Evolutionary conservation across 1,284 basidiomycete genomes (phyloP).

Genomic region (Puccinia coronata): DNA sequence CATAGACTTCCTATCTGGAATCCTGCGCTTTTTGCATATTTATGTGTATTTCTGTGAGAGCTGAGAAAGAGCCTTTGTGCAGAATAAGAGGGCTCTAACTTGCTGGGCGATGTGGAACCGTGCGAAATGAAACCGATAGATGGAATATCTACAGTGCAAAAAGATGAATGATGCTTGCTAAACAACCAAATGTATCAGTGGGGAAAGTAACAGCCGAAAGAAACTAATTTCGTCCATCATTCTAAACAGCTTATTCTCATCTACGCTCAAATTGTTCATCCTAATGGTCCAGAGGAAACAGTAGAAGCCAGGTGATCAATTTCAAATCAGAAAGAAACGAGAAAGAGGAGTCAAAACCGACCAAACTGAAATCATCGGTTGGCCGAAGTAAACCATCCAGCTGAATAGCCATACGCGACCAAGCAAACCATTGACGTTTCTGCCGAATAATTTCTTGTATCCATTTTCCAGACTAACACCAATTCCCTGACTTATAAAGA

Average conservation of each 20-base stretch:
- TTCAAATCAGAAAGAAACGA: background rate
- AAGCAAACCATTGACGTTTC: slow-evolving; percentile 44
- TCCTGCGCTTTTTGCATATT: too few species aligned
- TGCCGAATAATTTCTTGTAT: slow-evolving; percentile 43
- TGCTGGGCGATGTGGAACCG: too few species aligned
- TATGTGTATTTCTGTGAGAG: too few species aligned
- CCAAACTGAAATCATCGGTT: slow-evolving; percentile 2
- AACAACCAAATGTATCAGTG: background rate
- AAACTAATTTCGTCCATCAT: background rate
- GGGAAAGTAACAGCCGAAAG: background rate
- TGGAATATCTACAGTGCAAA: background rate
- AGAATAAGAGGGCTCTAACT: too few species aligned
- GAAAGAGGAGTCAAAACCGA: background rate
- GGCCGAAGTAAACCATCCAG: slow-evolving; percentile 37
- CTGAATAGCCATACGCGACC: slow-evolving; percentile 51
- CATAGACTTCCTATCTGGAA: too few species aligned
- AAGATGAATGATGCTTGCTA: background rate
- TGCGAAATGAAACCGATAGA: background rate
- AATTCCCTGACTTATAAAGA: slow-evolving; percentile 53
- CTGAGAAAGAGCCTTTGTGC: too few species aligned
- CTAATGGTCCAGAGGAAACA: background rate
- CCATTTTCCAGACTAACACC: slow-evolving; percentile 52
- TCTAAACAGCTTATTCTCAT: background rate
- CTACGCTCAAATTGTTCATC: background rate
- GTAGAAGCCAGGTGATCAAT: background rate